These are phyloP conservation scores for Rickenella mellea DNA, from an alignment of 768 basidiomycete species.

Conservation along the genomic window DNA sequence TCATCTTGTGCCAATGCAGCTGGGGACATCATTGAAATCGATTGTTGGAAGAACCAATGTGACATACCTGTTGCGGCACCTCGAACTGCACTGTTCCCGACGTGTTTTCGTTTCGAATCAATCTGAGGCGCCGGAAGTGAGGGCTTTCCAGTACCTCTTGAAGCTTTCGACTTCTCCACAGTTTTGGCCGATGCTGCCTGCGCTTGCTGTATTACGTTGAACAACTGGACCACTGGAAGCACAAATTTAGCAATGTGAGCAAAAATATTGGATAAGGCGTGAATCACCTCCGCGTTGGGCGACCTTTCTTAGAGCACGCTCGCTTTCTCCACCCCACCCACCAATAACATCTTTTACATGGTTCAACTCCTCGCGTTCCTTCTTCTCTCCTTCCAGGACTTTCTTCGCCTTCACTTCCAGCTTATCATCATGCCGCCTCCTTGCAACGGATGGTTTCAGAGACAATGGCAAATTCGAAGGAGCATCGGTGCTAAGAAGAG, in stretches of 20 bases:
- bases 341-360: constrained; percentile 65
- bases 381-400: constrained; percentile 59
- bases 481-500: constrained; percentile 59
- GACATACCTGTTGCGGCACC: constrained; percentile 11
- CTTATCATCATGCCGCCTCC: constrained; percentile 68
- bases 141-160: constrained; percentile 66
- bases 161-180: constrained; percentile 48
- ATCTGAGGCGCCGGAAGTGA: constrained; percentile 57
- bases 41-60: constrained; percentile 3
- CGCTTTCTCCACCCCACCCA: constrained; percentile 84
- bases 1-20: constrained; percentile 57
- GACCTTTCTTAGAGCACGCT: constrained; percentile 68
- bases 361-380: constrained; percentile 63
- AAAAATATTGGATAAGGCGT: constrained; percentile 11
- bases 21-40: no score
- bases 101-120: constrained; percentile 37
- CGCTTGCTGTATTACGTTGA: constrained; percentile 80
- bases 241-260: background rate
- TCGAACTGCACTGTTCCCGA: constrained; percentile 37
- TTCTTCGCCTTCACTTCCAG: constrained; percentile 65
- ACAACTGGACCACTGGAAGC: constrained; percentile 67
- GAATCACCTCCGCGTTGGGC: constrained; percentile 70
- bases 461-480: constrained; percentile 68
- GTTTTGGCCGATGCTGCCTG: constrained; percentile 46
- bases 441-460: constrained; percentile 63